These are phyloP conservation scores for Sporopachydermia quercuum DNA, from an alignment of 805 yeast species.

Conservation along the genomic window DNA sequence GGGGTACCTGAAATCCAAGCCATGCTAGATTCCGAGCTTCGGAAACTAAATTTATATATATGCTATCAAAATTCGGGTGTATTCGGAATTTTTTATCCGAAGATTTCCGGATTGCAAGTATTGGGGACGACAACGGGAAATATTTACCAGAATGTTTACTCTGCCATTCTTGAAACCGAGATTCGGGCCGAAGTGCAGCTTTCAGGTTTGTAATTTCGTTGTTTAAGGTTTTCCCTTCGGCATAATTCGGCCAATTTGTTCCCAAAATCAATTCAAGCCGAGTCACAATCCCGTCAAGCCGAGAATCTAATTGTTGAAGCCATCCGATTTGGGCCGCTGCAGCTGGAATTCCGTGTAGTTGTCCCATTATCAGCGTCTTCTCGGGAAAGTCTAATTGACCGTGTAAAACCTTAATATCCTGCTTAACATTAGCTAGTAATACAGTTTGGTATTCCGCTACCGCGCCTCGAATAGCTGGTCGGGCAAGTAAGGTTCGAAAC, in stretches of 20 bases:
- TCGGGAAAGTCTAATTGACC: conserved; percentile 22
- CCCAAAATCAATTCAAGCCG: conserved; percentile 42
- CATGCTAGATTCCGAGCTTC: conserved; percentile 37
- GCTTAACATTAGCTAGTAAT: conserved; percentile 32
- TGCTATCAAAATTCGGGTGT: conserved; percentile 30
- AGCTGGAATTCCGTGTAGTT: conserved; percentile 31
- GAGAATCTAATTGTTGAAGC: conserved; percentile 34
- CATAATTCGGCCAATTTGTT: conserved; percentile 41
- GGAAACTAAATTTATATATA: conserved; percentile 27
- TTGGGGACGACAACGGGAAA: conserved; percentile 8
- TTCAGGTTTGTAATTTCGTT: conserved; percentile 34
- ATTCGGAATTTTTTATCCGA: not conserved
- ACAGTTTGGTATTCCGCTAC: conserved; percentile 43
- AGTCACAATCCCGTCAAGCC: conserved; percentile 25
- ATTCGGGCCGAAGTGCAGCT: conserved; percentile 14
- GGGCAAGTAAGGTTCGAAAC: conserved; percentile 31
- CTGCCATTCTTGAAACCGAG: conserved; percentile 36
- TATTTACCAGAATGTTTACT: conserved; percentile 12
- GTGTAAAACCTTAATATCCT: conserved; percentile 30
- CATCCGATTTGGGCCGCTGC: conserved; percentile 33
- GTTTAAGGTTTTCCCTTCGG: conserved; percentile 53
- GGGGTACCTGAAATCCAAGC: conserved; percentile 45
- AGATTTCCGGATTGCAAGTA: not conserved
- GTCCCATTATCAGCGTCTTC: conserved; percentile 20
- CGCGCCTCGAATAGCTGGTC: conserved; percentile 43